Evolutionary conservation across 2,329 filamentous ascomycete species (phyloP).

Genomic region (Ophiostoma ulmi): DNA sequence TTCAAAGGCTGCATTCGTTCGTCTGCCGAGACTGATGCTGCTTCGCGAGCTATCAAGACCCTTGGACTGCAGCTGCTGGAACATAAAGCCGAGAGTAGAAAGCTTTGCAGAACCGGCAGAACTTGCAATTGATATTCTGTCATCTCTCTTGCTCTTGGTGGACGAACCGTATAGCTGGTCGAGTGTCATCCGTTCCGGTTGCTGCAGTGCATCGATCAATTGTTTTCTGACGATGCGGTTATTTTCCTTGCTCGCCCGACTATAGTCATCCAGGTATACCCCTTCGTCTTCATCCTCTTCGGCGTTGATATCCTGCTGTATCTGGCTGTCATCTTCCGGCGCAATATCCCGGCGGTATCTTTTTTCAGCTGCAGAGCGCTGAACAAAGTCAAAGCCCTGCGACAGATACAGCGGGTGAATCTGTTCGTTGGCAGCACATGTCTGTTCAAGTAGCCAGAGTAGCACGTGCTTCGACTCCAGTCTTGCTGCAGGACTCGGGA

Average conservation of each 20-base stretch:
- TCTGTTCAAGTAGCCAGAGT: slow-evolving; percentile 59
- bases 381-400: slow-evolving; percentile 58
- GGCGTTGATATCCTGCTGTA: slow-evolving; percentile 34
- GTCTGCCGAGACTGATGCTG: neutral
- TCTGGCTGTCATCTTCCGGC: slow-evolving; percentile 39
- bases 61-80: neutral
- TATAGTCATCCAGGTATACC: neutral
- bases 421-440: slow-evolving; percentile 55
- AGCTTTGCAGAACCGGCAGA: neutral
- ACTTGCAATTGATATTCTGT: neutral
- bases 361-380: slow-evolving; percentile 36
- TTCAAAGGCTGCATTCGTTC: slow-evolving; percentile 41
- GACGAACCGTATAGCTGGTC: slow-evolving; percentile 49
- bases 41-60: neutral
- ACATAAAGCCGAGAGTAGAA: neutral
- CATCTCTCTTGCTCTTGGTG: neutral
- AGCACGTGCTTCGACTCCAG: slow-evolving; percentile 43
- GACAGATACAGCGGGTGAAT: slow-evolving; percentile 53
- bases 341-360: neutral
- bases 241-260: neutral
- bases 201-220: slow-evolving; percentile 44
- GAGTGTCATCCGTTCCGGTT: slow-evolving; percentile 53
- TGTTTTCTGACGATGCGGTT: slow-evolving; percentile 6
- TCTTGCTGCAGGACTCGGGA: neutral
- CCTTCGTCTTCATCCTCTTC: neutral